phyloP scores from a whole-genome alignment of 495 filamentous ascomycete species.

The Terfezia boudieri region DNA sequence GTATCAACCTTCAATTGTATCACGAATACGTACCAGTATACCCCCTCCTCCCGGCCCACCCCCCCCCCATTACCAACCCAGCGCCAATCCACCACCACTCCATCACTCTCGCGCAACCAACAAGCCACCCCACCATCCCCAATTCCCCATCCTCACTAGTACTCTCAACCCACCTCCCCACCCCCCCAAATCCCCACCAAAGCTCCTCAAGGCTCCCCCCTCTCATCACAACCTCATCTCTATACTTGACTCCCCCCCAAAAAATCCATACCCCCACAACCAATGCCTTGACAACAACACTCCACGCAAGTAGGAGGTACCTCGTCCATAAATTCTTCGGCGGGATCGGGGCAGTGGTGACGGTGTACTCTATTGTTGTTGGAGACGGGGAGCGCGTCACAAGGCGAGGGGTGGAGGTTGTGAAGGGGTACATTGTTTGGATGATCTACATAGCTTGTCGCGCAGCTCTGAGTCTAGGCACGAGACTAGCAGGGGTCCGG shows the following conservation, averaged over 20 bases:
- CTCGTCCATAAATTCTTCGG: background rate
- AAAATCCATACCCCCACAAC: background rate
- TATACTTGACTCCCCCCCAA: background rate
- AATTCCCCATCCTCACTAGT: background rate
- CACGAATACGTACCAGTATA: background rate
- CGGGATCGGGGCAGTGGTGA: constrained; percentile 34
- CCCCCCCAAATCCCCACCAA: background rate
- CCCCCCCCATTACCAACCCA: background rate
- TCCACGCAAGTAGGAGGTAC: background rate
- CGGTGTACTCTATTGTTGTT: constrained; percentile 67
- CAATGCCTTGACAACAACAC: background rate
- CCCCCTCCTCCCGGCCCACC: background rate
- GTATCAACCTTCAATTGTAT: too few species aligned
- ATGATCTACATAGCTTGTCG: too few species aligned
- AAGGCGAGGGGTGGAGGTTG: constrained; percentile 26
- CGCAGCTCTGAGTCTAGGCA: too few species aligned
- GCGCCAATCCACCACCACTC: background rate
- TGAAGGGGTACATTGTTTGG: constrained; percentile 19
- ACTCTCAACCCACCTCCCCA: background rate
- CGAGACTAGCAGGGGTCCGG: too few species aligned
- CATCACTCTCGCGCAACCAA: too few species aligned
- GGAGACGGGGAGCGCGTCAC: constrained; percentile 53
- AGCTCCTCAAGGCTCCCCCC: too few species aligned
- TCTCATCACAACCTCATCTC: background rate
- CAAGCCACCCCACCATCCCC: background rate